Base-by-base conservation (phyloP, 768 basidiomycete species). In the Mycena vitilis region DNA sequence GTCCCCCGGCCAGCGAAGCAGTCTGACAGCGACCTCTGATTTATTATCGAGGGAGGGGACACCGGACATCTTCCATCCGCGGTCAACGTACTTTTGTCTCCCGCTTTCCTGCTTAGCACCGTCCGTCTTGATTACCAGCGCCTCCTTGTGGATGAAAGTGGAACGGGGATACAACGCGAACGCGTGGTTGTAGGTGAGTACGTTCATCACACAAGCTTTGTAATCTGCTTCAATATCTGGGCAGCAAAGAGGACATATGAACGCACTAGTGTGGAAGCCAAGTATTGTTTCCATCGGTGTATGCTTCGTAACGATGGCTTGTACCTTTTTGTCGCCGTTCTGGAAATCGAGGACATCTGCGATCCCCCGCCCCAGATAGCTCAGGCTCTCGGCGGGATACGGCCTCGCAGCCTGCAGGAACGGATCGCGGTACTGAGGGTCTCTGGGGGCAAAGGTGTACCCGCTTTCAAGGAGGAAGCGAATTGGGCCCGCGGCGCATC, bases 251-350 rank as follows among this genome's bases (percentile, higher is more conserved):
- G 13, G 6, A 40, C 38, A 40, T 6, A 34, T 38, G 45, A 16
- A 76, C 84, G 34, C 47, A 87, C 86, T 85, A 0, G 82, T 84
- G 64, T 87, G 86, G 60, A 86, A 87, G 11, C 72, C 71, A 4
- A 87, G 63, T n/a, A 87, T 81, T 11, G 75, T 64, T 23, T 80
- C 76, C 60, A 85, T 71, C 0, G 83, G 78, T 18, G 75, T 74
- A 56, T 70, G 7, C 55, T 60, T 9, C 23, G 82, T 65, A 40
- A 79, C 76, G 30, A 88, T 81, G 48, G 87, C 70, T 68, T 87
- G 85, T 0, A 86, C 73, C 53, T 77, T 83, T 53, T 72, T 66
- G 5, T 71, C 40, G 5, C 48, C 64, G 68, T 75, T 79, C 7
- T 63, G 51, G 61, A 83, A 85, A 65, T 76, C 76, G 59, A 75